phyloP scores from a whole-genome alignment of 352 stramenopile species.

The Phytopythium kandeliae region DNA sequence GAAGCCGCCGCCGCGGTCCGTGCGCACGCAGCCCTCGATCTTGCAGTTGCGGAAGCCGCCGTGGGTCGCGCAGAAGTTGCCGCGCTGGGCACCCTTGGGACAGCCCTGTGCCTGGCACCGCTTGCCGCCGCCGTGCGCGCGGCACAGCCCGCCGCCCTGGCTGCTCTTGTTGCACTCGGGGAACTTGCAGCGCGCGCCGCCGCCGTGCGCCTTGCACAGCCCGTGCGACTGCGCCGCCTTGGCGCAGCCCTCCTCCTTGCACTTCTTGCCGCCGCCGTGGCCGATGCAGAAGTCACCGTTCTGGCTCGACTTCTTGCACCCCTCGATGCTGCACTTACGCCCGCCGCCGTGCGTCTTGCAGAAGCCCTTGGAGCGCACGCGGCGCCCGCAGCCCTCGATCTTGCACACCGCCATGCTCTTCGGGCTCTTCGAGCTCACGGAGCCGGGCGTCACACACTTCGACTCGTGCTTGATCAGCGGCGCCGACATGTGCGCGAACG shows the following conservation, averaged over 20 bases:
- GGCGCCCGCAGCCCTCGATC: slow-evolving; percentile 46
- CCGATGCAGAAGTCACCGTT: slow-evolving; percentile 86
- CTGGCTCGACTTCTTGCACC: slow-evolving; percentile 84
- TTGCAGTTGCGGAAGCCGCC: slow-evolving; percentile 86
- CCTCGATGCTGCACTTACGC: slow-evolving; percentile 79
- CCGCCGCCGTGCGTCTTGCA: slow-evolving; percentile 83
- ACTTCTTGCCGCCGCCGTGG: slow-evolving; percentile 84
- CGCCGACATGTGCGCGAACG: slow-evolving; percentile 34
- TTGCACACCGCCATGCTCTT: slow-evolving; percentile 67
- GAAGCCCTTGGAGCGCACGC: slow-evolving; percentile 75
- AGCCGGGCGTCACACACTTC: slow-evolving; percentile 15
- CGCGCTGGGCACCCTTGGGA: slow-evolving; percentile 74
- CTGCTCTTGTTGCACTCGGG: slow-evolving; percentile 79
- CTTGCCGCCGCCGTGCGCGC: slow-evolving; percentile 75
- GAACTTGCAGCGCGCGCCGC: slow-evolving; percentile 79
- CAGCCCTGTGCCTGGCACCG: slow-evolving; percentile 66
- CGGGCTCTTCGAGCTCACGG: too few relatives aligned
- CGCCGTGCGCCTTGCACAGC: slow-evolving; percentile 80
- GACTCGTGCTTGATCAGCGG: slow-evolving; percentile 31
- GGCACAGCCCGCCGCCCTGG: slow-evolving; percentile 71
- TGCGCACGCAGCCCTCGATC: slow-evolving; percentile 77
- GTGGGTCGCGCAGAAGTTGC: slow-evolving; percentile 83
- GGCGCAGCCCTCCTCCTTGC: slow-evolving; percentile 72
- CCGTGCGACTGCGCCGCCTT: slow-evolving; percentile 85
- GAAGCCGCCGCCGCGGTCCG: slow-evolving; percentile 76